Evolutionary conservation across 345 rosid genomes (phyloP).

Genomic region (Rhizophora apiculata): DNA sequence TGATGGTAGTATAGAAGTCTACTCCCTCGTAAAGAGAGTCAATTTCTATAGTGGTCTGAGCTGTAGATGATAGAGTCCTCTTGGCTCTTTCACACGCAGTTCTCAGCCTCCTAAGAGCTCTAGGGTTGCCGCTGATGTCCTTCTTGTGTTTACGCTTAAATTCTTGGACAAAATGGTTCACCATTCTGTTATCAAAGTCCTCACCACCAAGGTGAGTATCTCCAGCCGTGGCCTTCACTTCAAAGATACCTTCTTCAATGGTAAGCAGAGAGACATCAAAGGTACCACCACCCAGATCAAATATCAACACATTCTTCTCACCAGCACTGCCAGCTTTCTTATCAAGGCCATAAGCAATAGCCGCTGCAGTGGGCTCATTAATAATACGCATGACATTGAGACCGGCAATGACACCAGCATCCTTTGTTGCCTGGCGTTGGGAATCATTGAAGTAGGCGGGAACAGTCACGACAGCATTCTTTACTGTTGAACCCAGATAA

Average conservation of each 20-base stretch:
- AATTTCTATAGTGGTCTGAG: constrained; percentile 30
- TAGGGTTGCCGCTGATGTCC: constrained; percentile 29
- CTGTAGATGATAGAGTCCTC: constrained; percentile 30
- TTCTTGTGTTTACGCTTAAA: constrained; percentile 27
- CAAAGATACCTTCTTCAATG: constrained; percentile 27
- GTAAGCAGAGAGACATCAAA: constrained; percentile 27
- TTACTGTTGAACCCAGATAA: constrained; percentile 16
- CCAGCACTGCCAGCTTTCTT: constrained; percentile 21
- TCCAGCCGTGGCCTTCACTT: constrained; percentile 26
- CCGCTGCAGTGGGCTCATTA: constrained; percentile 29
- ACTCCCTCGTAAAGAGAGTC: constrained; percentile 28
- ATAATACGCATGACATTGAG: constrained; percentile 24
- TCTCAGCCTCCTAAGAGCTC: constrained; percentile 31
- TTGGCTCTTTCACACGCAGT: constrained; percentile 31
- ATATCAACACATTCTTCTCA: constrained; percentile 26
- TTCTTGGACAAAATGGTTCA: constrained; percentile 26
- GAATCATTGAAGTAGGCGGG: constrained; percentile 32
- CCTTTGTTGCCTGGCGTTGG: constrained; percentile 26
- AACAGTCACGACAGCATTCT: constrained; percentile 25
- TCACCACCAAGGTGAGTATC: constrained; percentile 29
- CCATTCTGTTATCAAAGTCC: constrained; percentile 28
- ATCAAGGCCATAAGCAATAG: constrained; percentile 31
- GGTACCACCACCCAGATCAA: constrained; percentile 31
- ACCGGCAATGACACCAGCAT: constrained; percentile 26
- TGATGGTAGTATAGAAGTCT: constrained; percentile 23